These are phyloP conservation scores for Aspergillus costaricaensis DNA, from an alignment of 2,329 filamentous ascomycete genomes.

Conservation along the genomic window DNA sequence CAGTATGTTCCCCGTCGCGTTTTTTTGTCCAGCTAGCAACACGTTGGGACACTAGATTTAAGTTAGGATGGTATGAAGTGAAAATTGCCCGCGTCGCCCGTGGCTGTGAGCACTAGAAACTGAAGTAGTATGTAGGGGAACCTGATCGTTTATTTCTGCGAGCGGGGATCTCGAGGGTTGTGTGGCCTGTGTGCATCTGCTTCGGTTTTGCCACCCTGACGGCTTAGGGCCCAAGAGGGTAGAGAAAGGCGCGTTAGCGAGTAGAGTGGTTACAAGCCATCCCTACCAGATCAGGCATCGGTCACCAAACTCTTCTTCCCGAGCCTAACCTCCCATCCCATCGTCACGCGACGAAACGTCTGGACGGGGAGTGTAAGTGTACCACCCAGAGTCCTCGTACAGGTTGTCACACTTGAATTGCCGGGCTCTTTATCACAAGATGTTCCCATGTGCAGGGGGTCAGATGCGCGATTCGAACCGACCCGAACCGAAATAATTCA, in stretches of 20 bases:
- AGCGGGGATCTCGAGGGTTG: not conserved
- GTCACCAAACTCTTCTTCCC: constrained; percentile 6
- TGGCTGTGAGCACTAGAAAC: constrained; percentile 6
- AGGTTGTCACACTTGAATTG: constrained; percentile 16
- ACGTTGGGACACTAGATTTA: constrained; percentile 1
- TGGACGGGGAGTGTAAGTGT: constrained; percentile 13
- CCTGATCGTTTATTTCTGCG: not conserved
- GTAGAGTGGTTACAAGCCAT: not conserved
- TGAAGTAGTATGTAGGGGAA: not conserved
- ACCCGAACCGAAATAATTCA: not conserved
- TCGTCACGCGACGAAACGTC: constrained; percentile 19
- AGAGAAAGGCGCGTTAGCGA: constrained; percentile 1
- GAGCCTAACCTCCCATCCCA: constrained; percentile 13
- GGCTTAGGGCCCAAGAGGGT: not conserved
- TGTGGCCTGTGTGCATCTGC: not conserved
- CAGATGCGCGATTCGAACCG: constrained; percentile 12
- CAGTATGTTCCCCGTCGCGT: not conserved
- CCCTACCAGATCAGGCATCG: constrained; percentile 15
- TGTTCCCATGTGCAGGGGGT: constrained; percentile 7
- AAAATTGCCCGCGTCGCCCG: constrained; percentile 14
- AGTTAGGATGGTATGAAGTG: not conserved
- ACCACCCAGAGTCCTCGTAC: constrained; percentile 17
- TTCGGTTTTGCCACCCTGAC: not conserved
- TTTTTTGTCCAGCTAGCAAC: not conserved
- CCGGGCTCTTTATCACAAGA: constrained; percentile 14